Conservation (phyloP, 1,284 basidiomycete species). For the Golubevia sp. region DNA sequence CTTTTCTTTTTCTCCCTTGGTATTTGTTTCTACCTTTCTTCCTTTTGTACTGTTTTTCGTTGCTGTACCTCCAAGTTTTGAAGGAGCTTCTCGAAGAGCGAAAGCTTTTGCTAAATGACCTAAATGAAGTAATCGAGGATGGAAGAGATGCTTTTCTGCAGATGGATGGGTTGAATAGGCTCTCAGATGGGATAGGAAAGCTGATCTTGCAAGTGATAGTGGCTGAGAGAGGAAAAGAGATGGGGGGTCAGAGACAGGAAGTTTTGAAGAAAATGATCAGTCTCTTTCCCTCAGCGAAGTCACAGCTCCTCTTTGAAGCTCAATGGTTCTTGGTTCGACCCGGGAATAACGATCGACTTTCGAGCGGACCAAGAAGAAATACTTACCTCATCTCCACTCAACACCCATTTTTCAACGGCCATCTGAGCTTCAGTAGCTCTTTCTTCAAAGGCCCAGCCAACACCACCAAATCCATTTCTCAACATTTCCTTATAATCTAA, state of each 20-base stretch:
- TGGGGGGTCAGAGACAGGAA: background rate
- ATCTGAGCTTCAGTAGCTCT: constrained; percentile 58
- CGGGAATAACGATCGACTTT: background rate
- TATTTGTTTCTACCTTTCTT: background rate
- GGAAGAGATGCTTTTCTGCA: constrained; percentile 45
- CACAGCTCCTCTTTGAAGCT: too few species aligned
- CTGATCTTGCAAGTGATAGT: constrained; percentile 37
- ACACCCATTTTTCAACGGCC: constrained; percentile 55
- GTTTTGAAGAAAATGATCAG: background rate
- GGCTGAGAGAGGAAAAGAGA: constrained; percentile 7
- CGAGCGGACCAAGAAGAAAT: background rate
- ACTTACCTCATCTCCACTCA: constrained; percentile 22
- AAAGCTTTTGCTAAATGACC: constrained; percentile 59
- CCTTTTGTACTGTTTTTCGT: constrained; percentile 8
- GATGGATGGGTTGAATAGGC: constrained; percentile 59
- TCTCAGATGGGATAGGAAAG: constrained; percentile 49
- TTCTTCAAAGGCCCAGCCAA: constrained; percentile 43
- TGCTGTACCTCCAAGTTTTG: constrained; percentile 17
- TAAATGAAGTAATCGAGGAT: constrained; percentile 45
- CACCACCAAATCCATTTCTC: constrained; percentile 39
- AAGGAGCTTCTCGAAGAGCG: constrained; percentile 52
- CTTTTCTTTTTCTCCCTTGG: background rate
- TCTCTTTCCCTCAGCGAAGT: background rate
- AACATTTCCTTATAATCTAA: background rate
- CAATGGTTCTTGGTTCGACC: too few species aligned